phyloP scores from a whole-genome alignment of 2,329 filamentous ascomycete species.

The Claviceps sp. region DNA sequence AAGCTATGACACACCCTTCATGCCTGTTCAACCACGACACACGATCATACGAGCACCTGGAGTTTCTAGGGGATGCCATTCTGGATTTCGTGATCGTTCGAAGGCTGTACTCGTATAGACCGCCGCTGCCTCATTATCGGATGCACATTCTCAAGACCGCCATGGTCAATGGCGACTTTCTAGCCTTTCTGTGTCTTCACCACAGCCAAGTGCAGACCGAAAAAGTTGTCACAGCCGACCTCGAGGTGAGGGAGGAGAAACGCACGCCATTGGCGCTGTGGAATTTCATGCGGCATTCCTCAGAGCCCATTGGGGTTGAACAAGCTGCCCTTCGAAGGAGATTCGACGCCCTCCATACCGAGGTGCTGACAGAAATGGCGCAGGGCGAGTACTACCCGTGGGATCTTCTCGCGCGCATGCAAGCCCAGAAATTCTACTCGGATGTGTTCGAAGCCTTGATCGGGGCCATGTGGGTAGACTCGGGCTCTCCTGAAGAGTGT shows the following conservation, averaged over 20 bases:
- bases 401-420: slow-evolving; percentile 52
- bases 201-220: slow-evolving; percentile 13
- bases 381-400: slow-evolving; percentile 55
- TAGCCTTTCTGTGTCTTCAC: slow-evolving; percentile 61
- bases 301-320: slow-evolving; percentile 30
- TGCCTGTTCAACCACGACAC: slow-evolving; percentile 27
- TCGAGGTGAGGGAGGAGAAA: slow-evolving; percentile 10
- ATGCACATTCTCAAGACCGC: slow-evolving; percentile 69
- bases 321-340: slow-evolving; percentile 30
- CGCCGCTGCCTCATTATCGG: slow-evolving; percentile 32
- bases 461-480: slow-evolving; percentile 77
- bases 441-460: slow-evolving; percentile 73
- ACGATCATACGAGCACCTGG: slow-evolving; percentile 54
- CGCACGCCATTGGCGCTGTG: slow-evolving; percentile 37
- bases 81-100: slow-evolving; percentile 65
- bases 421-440: slow-evolving; percentile 64
- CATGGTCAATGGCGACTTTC: slow-evolving; percentile 66
- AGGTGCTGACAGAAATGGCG: slow-evolving; percentile 37
- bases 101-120: slow-evolving; percentile 36
- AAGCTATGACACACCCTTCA: slow-evolving; percentile 72
- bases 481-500: slow-evolving; percentile 47
- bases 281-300: slow-evolving; percentile 53
- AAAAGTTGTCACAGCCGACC: slow-evolving; percentile 7
- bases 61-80: slow-evolving; percentile 78
- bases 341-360: slow-evolving; percentile 33